Evolutionary conservation across 2,329 filamentous ascomycete species (phyloP), one percentile per base, ranked within the genome.

Genomic region (Escovopsis weberi): DNA sequence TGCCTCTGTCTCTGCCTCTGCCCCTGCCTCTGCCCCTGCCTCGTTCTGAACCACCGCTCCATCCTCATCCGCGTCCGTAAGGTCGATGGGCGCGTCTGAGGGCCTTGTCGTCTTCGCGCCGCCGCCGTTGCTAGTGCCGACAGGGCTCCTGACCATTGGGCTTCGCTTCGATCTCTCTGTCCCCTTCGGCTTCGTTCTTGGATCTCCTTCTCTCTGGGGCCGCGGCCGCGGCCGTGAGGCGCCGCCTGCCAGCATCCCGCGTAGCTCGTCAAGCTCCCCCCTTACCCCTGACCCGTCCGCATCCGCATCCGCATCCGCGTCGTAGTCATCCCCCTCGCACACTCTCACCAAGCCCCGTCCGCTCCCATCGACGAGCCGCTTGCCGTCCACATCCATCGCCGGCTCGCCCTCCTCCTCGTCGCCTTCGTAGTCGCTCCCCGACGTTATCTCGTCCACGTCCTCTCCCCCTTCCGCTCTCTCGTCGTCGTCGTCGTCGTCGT

Each of bases 301-400:
- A 23, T 23, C 23, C 23, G 23, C 23, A 23, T 23, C 23, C 23
- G 23, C 23, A 33, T 73, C 68, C 3, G 53, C 53, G 33, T 66
- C 28, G 28, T 32, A 32, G 11, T 32, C 43, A 67, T 85, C 81
- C 37, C 82, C 80, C 47, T 80, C 80, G 55, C 85, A 91, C 1
- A 91, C 76, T 51, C 75, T 82, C 47, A 89, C 64, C 68, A 93
- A 69, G 11, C 73, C 71, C 18, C 72, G 68, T 0, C 82, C 85
- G 42, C 81, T 73, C 8, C 66, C 65, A 53, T 88, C 84, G 19
- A 80, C 59, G 38, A 88, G 63, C 46, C 65, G 70, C 41, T 66
- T 72, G 1, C 82, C 81, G 50, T 85, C 68, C 12, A 78, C 63
- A 57, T 86, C 80, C 10, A 78, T 50, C 1, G 75, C 76, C 43